These are phyloP conservation scores for Trichoderma breve DNA, from an alignment of 2,329 filamentous ascomycete genomes.

Conservation along the genomic window DNA sequence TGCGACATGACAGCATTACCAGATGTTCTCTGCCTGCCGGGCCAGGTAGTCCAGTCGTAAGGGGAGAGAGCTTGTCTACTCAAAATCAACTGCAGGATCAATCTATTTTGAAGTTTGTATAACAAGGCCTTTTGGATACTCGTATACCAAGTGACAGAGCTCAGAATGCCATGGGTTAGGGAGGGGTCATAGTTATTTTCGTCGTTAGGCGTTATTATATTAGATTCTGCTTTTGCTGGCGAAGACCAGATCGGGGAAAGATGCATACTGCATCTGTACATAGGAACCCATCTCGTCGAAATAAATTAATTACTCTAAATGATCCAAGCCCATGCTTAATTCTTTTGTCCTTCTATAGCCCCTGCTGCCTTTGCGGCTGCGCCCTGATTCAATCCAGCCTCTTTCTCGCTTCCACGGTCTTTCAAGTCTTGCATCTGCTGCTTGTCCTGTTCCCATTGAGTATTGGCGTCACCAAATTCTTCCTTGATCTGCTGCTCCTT, in stretches of 20 bases:
- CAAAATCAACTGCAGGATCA: neutral
- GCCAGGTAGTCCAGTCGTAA: neutral
- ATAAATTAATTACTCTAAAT: slow-evolving; percentile 13
- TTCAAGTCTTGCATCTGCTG: slow-evolving; percentile 63
- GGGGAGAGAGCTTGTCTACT: neutral
- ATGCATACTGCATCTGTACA: neutral
- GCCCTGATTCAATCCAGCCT: slow-evolving; percentile 5
- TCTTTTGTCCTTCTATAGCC: slow-evolving; percentile 44
- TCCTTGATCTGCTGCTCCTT: slow-evolving; percentile 72
- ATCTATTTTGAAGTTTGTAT: neutral
- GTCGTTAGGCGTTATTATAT: neutral
- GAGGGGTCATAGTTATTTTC: neutral
- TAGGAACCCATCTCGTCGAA: neutral
- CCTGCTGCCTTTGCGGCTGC: slow-evolving; percentile 29
- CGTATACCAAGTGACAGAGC: neutral
- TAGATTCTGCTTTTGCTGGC: neutral
- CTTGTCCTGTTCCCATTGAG: slow-evolving; percentile 90
- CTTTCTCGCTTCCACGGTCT: slow-evolving; percentile 16
- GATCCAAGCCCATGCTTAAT: neutral
- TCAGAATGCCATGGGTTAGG: neutral
- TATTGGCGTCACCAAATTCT: slow-evolving; percentile 71
- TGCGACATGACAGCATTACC: neutral
- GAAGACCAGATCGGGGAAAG: neutral
- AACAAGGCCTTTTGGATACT: neutral
- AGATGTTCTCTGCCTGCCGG: too few species aligned